Percentiles rank a stretch among this genome's conserved stretches.
These are phyloP conservation scores for Lithocarpus polystachyus DNA, from an alignment of 306 rosid species.

Conservation along the genomic window DNA sequence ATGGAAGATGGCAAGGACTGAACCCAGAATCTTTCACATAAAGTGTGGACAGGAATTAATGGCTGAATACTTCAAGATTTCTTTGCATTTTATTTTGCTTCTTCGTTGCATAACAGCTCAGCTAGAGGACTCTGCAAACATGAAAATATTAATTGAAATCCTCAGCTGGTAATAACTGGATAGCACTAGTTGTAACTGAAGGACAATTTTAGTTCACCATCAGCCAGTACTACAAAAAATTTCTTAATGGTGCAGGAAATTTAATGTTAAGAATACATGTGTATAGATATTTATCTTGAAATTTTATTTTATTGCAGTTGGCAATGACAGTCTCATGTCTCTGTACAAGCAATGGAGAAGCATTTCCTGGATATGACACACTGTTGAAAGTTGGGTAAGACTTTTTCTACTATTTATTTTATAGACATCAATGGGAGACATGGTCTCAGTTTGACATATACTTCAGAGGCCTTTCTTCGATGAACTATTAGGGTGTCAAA, in stretches of 20 bases:
- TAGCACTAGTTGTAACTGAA: background rate
- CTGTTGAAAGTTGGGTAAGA: slow-evolving; percentile 91
- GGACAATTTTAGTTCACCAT: background rate
- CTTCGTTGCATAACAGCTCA: background rate
- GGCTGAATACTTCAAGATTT: background rate
- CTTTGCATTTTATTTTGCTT: background rate
- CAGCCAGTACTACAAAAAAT: background rate
- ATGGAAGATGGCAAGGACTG: background rate
- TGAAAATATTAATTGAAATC: background rate
- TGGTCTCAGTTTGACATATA: background rate
- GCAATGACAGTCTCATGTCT: slow-evolving; percentile 61
- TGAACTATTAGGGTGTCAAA: too few species aligned
- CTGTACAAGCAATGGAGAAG: slow-evolving; percentile 76
- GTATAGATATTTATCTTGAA: slow-evolving; percentile 18
- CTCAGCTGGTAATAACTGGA: background rate
- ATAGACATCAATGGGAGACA: background rate
- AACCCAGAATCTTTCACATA: background rate
- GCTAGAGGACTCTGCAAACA: background rate
- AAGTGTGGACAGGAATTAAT: background rate
- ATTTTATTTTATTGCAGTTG: slow-evolving; percentile 58
- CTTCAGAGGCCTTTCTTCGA: background rate
- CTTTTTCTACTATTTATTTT: background rate
- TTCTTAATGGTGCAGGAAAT: background rate
- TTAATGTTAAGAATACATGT: slow-evolving; percentile 6
- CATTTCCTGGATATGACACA: slow-evolving; percentile 75